A percentile compares a stretch with the other conserved stretches of the same genome.
These are phyloP conservation scores for Akanthomyces dipterigenus DNA, from an alignment of 2,329 filamentous ascomycete species.

Conservation along the genomic window DNA sequence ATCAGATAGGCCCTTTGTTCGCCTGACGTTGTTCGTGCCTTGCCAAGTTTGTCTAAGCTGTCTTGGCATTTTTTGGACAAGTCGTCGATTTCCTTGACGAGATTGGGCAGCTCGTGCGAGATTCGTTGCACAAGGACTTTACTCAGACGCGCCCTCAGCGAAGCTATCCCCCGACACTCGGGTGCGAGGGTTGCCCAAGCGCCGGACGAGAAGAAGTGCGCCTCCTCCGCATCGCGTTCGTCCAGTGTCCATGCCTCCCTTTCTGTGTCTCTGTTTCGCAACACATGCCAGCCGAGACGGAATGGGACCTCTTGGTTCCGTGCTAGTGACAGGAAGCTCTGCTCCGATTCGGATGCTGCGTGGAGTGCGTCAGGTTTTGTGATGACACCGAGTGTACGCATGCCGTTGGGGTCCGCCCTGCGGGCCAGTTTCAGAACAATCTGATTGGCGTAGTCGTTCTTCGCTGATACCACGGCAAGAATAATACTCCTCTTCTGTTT, in stretches of 20 bases:
- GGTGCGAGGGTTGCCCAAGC: constrained; percentile 30
- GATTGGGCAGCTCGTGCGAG: constrained; percentile 34
- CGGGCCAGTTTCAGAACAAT: constrained; percentile 17
- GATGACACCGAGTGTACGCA: constrained; percentile 40
- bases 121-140: constrained; percentile 43
- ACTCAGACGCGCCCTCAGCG: constrained; percentile 43
- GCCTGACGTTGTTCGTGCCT: constrained; percentile 33
- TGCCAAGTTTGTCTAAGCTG: constrained; percentile 41
- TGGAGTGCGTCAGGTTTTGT: constrained; percentile 39
- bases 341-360: constrained; percentile 29
- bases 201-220: constrained; percentile 35
- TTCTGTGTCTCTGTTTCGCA: constrained; percentile 39
- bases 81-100: constrained; percentile 36
- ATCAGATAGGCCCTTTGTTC: constrained; percentile 45
- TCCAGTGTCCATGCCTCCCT: constrained; percentile 21
- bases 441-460: constrained; percentile 33
- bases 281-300: constrained; percentile 45
- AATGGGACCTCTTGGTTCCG: constrained; percentile 44
- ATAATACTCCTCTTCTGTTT: constrained; percentile 35
- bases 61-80: constrained; percentile 28
- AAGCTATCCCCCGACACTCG: constrained; percentile 37
- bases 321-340: constrained; percentile 24
- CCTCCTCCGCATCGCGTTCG: constrained; percentile 34
- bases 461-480: constrained; percentile 36
- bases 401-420: not conserved